Percentiles rank a stretch among this genome's conserved stretches.
phyloP scores from a whole-genome alignment of 192 early-diverging fungal species.

The Phlyctochytrium planicorne region DNA sequence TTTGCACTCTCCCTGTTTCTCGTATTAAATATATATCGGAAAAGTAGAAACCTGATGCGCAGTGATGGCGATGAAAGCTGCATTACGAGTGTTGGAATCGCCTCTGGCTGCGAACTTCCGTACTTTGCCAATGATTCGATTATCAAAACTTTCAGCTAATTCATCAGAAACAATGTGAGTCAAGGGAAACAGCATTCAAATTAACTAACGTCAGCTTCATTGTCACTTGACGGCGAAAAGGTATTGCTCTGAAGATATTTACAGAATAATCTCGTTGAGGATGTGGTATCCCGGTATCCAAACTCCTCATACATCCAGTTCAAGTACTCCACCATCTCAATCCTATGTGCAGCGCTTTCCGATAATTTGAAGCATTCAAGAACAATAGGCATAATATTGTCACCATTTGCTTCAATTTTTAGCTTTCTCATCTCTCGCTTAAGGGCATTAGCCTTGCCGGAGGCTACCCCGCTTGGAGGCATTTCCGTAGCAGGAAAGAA shows the following conservation, averaged over 20 bases:
- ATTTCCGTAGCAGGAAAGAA: constrained; percentile 24
- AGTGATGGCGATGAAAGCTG: too few species aligned
- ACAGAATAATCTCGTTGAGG: constrained; percentile 24
- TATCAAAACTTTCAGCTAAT: constrained; percentile 26
- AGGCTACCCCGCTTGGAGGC: too few species aligned
- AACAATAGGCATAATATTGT: constrained; percentile 22
- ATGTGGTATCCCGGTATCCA: constrained; percentile 34
- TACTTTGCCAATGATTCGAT: constrained; percentile 33
- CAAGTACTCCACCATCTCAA: constrained; percentile 37
- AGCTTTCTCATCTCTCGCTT: constrained; percentile 12
- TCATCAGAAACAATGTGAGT: neutral
- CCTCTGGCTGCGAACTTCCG: constrained; percentile 20
- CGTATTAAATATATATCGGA: too few species aligned
- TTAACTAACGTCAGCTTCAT: constrained; percentile 11
- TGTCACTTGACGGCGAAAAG: neutral
- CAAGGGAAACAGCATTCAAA: neutral
- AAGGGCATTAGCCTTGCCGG: constrained; percentile 4
- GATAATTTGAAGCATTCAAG: constrained; percentile 6
- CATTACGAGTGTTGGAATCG: constrained; percentile 39
- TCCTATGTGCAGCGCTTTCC: constrained; percentile 1
- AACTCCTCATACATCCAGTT: constrained; percentile 43
- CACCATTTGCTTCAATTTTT: constrained; percentile 20
- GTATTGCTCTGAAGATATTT: constrained; percentile 23
- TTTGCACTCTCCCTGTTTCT: neutral
- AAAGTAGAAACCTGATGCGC: too few species aligned